These are phyloP conservation scores for Cutaneotrichosporon cyanovorans DNA, from an alignment of 1,284 basidiomycete genomes.

Conservation along the genomic window DNA sequence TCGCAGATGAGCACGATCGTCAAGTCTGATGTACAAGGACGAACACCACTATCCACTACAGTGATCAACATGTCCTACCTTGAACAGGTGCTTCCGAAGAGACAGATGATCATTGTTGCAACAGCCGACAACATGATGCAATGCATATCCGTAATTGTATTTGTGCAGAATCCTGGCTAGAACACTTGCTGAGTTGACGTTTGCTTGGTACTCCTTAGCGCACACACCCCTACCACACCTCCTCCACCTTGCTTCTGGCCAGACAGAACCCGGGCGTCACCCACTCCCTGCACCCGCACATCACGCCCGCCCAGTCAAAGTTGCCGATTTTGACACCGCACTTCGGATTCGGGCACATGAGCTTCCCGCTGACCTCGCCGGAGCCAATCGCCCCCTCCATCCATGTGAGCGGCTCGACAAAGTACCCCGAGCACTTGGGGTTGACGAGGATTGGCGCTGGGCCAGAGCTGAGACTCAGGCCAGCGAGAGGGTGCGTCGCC, in stretches of 20 bases:
- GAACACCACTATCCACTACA: too few species aligned
- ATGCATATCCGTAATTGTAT: too few species aligned
- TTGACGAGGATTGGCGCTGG: constrained; percentile 65
- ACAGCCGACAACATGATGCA: too few species aligned
- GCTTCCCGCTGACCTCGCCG: constrained; percentile 76
- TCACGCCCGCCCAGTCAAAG: constrained; percentile 93
- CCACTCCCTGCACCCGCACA: constrained; percentile 86
- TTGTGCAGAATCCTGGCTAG: background rate
- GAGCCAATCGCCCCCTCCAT: constrained; percentile 73
- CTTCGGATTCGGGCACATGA: constrained; percentile 81
- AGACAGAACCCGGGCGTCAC: constrained; percentile 87
- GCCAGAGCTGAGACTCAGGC: background rate
- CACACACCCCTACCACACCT: constrained; percentile 50
- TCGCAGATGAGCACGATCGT: too few species aligned
- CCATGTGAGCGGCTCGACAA: constrained; percentile 96
- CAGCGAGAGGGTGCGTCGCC: background rate
- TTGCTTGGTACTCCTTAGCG: background rate
- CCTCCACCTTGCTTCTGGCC: constrained; percentile 81
- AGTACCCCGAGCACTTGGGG: constrained; percentile 85
- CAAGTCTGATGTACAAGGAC: too few species aligned
- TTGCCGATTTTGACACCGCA: constrained; percentile 87
- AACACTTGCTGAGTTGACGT: background rate
- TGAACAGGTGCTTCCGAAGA: too few species aligned
- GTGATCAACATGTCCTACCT: too few species aligned
- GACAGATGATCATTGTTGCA: too few species aligned